Percentiles rank a stretch among this genome's conserved stretches.
Conservation (phyloP, 2,329 filamentous ascomycete genomes). For the Botryotinia narcissicola region DNA sequence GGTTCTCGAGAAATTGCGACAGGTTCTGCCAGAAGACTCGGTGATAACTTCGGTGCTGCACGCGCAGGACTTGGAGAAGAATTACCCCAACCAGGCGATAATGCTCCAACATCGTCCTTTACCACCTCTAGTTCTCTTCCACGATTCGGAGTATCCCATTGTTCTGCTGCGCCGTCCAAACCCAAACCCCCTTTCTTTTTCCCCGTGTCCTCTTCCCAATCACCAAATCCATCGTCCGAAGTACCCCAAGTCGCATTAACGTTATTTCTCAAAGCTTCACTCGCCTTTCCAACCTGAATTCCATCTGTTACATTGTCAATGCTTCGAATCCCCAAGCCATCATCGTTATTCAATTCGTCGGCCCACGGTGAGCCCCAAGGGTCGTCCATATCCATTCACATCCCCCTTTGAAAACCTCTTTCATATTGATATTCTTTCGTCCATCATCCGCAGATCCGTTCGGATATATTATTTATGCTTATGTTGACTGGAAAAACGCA, state of each 20-base stretch:
- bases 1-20: conserved; percentile 26
- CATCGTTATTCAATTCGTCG: conserved; percentile 32
- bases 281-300: conserved; percentile 23
- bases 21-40: conserved; percentile 24
- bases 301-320: conserved; percentile 16
- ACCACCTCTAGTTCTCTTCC: conserved; percentile 7
- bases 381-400: conserved; percentile 39
- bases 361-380: conserved; percentile 43
- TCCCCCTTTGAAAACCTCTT: conserved; percentile 21
- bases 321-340: background rate
- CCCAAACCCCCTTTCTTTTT: conserved; percentile 19
- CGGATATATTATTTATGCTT: conserved; percentile 1
- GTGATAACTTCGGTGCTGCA: conserved; percentile 20
- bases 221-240: conserved; percentile 31
- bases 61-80: conserved; percentile 3
- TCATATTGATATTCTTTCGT: conserved; percentile 35
- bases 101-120: conserved; percentile 18
- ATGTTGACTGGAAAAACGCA: background rate
- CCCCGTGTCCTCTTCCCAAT: conserved; percentile 31
- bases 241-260: conserved; percentile 33
- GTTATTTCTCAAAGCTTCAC: conserved; percentile 26
- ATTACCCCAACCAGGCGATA: conserved; percentile 25
- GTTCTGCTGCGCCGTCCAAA: conserved; percentile 26
- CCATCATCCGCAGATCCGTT: conserved; percentile 1
- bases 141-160: conserved; percentile 20